Evolutionary conservation across 441 rosid genomes (phyloP).

Genomic region (Geranium incanum): DNA sequence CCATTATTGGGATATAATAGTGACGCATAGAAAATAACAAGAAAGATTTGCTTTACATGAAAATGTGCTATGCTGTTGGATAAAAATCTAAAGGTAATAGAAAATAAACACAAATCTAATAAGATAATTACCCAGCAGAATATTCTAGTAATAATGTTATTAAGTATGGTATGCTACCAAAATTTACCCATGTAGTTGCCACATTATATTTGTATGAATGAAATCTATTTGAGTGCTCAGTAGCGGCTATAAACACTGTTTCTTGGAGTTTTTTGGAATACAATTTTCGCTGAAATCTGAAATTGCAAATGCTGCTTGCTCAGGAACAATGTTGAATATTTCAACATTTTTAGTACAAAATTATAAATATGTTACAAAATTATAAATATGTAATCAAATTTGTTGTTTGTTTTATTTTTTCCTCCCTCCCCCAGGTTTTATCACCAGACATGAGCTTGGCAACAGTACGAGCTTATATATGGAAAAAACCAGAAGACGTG

Average conservation of each 20-base stretch:
- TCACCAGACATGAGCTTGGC: constrained; percentile 99
- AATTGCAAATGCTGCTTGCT: background rate
- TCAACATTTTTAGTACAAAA: background rate
- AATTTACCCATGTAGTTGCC: background rate
- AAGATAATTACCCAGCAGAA: background rate
- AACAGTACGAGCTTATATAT: constrained; percentile 79
- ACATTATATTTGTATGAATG: background rate
- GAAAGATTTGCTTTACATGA: background rate
- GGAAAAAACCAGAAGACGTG: constrained; percentile 98
- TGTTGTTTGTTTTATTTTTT: constrained; percentile 1
- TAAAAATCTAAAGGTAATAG: background rate
- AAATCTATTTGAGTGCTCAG: background rate
- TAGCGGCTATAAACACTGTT: background rate
- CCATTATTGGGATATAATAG: background rate
- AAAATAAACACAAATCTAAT: background rate
- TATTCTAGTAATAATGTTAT: background rate
- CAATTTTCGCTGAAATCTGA: background rate
- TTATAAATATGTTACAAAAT: background rate
- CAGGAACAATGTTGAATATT: background rate
- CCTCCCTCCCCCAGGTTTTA: constrained; percentile 51
- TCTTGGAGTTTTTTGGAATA: background rate
- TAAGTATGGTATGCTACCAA: background rate
- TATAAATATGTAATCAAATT: background rate
- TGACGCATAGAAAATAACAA: background rate
- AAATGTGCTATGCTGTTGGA: background rate